Evolutionary conservation across 169 alveolate species (phyloP), one percentile per base, ranked within the genome.

Genomic region (Plasmodium coatneyi): DNA sequence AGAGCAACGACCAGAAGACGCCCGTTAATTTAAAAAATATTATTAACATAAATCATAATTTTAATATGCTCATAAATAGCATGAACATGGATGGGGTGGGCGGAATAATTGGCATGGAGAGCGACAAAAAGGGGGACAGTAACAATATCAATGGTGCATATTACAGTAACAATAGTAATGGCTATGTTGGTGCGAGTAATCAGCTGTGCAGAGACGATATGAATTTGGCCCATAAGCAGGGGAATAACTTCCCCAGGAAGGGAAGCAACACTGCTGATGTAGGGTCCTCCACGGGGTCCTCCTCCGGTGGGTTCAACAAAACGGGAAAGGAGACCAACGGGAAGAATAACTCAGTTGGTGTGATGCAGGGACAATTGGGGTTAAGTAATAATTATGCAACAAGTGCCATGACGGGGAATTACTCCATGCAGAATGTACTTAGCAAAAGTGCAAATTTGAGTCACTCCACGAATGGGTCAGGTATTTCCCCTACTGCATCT

Each of bases 61-160:
- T 89, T 54, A 89, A 89, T 36, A 28, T 89, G 49, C 28, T 89
- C 22, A 89, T 89, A 89, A 52, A 79, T 19, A 89, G 81, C 43
- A 25, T 72, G 71, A 80, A 46, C 46, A 16, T 76, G 30, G 76
- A 66, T 66, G 76, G 30, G 36, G 76, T 66, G 14, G 76, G 76
- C 6, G 36, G 76, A 19, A 3, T 32, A 34, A 74, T 16, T n/a
- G 82, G 54, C 28, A 74, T n/a, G 32, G 43, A 74, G 5, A n/a
- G 30, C 22, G 9, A 7, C 43, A 30, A 6, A 30, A 74, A 14
- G 22, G 43, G 46, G 6, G 54, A 25, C 0, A 32, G 32, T 10
- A 32, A 32, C 22, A 74, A 43, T 7, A 12, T 16, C 9, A 74
- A 43, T n/a, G 54, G 54, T 25, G 46, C 16, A 0, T 66, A 49